phyloP scores from a whole-genome alignment of 2,329 filamentous ascomycete species.

The Aureobasidium sp. region DNA sequence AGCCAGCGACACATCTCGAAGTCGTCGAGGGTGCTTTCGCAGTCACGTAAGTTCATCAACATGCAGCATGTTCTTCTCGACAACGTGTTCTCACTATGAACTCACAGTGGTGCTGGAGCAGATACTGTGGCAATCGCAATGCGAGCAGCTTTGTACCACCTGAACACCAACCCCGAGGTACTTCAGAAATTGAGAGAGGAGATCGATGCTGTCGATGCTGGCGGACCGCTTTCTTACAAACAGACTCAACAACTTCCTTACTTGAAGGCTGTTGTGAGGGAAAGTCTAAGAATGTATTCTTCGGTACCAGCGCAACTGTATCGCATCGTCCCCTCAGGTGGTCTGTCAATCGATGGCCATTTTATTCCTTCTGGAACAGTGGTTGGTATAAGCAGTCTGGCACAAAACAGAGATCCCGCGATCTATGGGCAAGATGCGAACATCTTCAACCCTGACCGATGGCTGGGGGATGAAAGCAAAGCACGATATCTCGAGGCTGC shows the following conservation, averaged over 20 bases:
- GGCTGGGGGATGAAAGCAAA: constrained; percentile 39
- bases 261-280: not conserved
- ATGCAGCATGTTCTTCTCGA: not conserved
- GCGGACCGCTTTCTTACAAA: not conserved
- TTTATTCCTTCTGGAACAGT: constrained; percentile 17
- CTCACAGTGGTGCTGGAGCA: constrained; percentile 8
- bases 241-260: constrained; percentile 22
- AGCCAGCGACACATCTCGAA: constrained; percentile 1
- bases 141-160: not conserved
- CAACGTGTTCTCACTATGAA: not conserved
- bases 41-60: not conserved
- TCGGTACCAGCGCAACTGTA: not conserved
- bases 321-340: constrained; percentile 24
- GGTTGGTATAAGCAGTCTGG: constrained; percentile 27
- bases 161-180: not conserved
- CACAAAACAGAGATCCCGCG: constrained; percentile 58
- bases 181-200: not conserved
- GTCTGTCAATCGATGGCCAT: constrained; percentile 4
- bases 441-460: constrained; percentile 59
- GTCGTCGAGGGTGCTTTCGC: constrained; percentile 13
- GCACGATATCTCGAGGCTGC: constrained; percentile 14
- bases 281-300: not conserved
- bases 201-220: not conserved
- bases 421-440: constrained; percentile 62
- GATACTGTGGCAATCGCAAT: constrained; percentile 11